Evolutionary conservation across 192 early-diverging fungal species (phyloP).

Genomic region (Paraglomus occultum): DNA sequence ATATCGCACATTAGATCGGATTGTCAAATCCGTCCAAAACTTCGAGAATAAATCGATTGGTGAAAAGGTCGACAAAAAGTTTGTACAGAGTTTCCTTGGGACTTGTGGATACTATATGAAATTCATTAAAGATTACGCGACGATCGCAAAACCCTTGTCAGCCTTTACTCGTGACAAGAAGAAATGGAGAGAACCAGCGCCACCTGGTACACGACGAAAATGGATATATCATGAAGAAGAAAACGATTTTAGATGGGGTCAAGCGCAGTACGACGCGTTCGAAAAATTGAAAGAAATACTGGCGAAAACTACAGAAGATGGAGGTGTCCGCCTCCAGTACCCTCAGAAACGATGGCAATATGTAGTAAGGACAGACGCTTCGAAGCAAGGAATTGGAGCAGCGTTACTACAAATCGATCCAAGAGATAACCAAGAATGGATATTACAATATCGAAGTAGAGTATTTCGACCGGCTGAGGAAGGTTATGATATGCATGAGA

Average conservation of each 20-base stretch:
- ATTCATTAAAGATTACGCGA: conserved; percentile 22
- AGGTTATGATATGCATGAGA: not conserved
- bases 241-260: not conserved
- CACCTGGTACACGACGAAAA: too few species aligned
- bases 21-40: not conserved
- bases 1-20: not conserved
- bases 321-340: too few species aligned
- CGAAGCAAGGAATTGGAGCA: not conserved
- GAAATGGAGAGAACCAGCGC: too few species aligned
- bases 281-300: not conserved
- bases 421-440: not conserved
- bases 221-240: conserved; percentile 17
- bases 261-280: not conserved
- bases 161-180: too few species aligned
- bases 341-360: too few species aligned
- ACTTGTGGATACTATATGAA: conserved; percentile 20
- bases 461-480: not conserved
- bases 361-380: conserved; percentile 4
- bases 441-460: not conserved
- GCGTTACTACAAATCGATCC: not conserved
- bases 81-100: conserved; percentile 30
- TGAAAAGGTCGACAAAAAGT: not conserved
- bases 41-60: conserved; percentile 13
- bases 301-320: too few species aligned
- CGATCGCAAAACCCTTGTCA: conserved; percentile 20